Conservation (phyloP, 108 stramenopile species). For the Pseudonitzschia multiseries region DNA sequence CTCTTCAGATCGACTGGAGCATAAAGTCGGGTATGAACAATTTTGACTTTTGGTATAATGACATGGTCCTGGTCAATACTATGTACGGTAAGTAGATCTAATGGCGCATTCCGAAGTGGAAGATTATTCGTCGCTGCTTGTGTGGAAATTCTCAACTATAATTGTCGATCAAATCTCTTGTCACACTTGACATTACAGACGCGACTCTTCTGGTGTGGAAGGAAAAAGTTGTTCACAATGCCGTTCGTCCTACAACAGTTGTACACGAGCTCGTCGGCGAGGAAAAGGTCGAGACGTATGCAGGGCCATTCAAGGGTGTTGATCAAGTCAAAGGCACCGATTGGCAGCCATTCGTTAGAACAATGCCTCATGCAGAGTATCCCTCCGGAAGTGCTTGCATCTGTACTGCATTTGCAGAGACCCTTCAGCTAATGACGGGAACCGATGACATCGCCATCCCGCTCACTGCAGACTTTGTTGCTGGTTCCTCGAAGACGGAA, state of each 20-base stretch:
- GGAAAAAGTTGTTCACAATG: conserved; percentile 16
- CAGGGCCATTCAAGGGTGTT: background rate
- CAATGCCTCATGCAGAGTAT: conserved; percentile 9
- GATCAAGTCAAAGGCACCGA: background rate
- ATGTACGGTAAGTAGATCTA: too few relatives aligned
- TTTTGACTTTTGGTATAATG: background rate
- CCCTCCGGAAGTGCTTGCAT: conserved; percentile 24
- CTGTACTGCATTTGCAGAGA: conserved; percentile 6
- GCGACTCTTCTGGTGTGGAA: conserved; percentile 9
- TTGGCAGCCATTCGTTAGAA: background rate
- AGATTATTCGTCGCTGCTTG: too few relatives aligned
- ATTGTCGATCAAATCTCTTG: too few relatives aligned
- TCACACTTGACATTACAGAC: too few relatives aligned
- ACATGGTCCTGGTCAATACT: background rate
- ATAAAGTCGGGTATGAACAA: background rate
- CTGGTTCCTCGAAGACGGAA: conserved; percentile 1
- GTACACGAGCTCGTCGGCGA: background rate
- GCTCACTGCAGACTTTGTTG: too few relatives aligned
- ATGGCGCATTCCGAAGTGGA: too few relatives aligned
- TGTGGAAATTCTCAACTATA: too few relatives aligned
- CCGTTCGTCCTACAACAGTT: conserved; percentile 15
- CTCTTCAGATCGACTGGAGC: background rate
- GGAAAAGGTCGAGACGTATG: background rate
- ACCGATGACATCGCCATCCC: background rate
- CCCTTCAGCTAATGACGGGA: background rate